Conservation (phyloP, 1,284 basidiomycete genomes). For the Leccinum pachyderme region DNA sequence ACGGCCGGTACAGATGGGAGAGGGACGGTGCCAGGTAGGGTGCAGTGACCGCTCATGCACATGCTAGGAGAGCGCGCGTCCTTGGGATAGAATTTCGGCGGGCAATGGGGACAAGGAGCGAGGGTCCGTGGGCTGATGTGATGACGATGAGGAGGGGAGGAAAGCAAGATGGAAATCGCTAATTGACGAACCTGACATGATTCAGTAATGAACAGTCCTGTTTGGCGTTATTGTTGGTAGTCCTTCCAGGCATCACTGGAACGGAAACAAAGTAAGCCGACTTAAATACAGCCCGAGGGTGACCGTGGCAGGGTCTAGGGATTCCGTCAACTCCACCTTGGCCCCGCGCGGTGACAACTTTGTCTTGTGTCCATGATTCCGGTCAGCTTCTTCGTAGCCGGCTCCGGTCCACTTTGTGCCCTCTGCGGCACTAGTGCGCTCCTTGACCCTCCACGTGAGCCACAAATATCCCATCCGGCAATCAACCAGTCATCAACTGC, state of each 20-base stretch:
- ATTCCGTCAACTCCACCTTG: conserved; percentile 17
- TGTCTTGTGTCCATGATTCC: neutral
- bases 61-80: conserved; percentile 10
- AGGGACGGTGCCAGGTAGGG: conserved; percentile 23
- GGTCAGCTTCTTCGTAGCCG: neutral
- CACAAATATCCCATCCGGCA: neutral
- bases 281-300: neutral
- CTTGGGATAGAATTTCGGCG: neutral
- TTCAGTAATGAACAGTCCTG: conserved; percentile 17
- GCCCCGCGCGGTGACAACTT: conserved; percentile 16
- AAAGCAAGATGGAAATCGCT: neutral
- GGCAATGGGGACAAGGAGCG: neutral
- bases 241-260: neutral
- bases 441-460: neutral
- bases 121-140: neutral
- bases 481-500: neutral
- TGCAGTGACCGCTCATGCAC: conserved; percentile 6
- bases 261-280: neutral
- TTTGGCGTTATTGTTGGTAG: conserved; percentile 30
- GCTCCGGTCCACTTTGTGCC: conserved; percentile 3
- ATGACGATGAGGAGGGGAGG: conserved; percentile 1
- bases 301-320: conserved; percentile 12
- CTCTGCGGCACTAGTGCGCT: conserved; percentile 17
- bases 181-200: conserved; percentile 20
- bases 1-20: conserved; percentile 11